These are phyloP conservation scores for Periglandula ipomoeae DNA, from an alignment of 2,329 filamentous ascomycete genomes.

Conservation along the genomic window DNA sequence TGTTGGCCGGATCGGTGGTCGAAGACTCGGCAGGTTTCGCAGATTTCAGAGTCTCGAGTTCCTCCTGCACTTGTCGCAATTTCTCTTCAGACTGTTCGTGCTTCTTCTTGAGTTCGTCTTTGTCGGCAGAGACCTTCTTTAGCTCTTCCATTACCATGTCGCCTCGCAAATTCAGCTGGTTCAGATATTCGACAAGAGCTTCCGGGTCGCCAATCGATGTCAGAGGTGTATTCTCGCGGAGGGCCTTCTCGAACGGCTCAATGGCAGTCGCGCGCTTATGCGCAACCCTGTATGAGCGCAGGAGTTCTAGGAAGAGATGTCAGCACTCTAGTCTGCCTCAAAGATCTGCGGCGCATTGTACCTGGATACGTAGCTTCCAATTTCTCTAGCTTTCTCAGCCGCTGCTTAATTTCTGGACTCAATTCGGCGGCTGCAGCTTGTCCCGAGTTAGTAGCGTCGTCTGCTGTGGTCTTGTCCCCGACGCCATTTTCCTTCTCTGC, in stretches of 20 bases:
- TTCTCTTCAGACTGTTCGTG: conserved; percentile 59
- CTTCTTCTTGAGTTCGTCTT: conserved; percentile 71
- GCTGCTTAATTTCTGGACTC: conserved; percentile 63
- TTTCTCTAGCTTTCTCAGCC: conserved; percentile 79
- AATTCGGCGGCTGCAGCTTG: conserved; percentile 40
- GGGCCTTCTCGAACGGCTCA: conserved; percentile 83
- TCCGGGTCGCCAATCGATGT: conserved; percentile 80
- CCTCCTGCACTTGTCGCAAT: conserved; percentile 51
- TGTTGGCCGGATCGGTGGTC: conserved; percentile 22
- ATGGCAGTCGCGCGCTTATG: conserved; percentile 80
- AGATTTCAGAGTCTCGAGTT: conserved; percentile 44
- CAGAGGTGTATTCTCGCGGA: conserved; percentile 87
- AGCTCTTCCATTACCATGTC: conserved; percentile 94
- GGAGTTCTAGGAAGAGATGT: conserved; percentile 50
- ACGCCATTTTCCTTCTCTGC: conserved; percentile 15
- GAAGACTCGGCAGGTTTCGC: conserved; percentile 17
- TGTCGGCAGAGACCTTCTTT: conserved; percentile 75
- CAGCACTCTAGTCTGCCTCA: neutral
- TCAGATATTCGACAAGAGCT: conserved; percentile 81
- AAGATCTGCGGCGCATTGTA: conserved; percentile 25
- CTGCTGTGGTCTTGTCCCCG: conserved; percentile 7
- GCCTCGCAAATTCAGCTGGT: conserved; percentile 73
- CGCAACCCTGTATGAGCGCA: conserved; percentile 85
- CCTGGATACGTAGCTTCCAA: conserved; percentile 81
- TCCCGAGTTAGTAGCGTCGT: conserved; percentile 2